phyloP scores from a whole-genome alignment of 768 basidiomycete species.

The Filobasidium wieringae region DNA sequence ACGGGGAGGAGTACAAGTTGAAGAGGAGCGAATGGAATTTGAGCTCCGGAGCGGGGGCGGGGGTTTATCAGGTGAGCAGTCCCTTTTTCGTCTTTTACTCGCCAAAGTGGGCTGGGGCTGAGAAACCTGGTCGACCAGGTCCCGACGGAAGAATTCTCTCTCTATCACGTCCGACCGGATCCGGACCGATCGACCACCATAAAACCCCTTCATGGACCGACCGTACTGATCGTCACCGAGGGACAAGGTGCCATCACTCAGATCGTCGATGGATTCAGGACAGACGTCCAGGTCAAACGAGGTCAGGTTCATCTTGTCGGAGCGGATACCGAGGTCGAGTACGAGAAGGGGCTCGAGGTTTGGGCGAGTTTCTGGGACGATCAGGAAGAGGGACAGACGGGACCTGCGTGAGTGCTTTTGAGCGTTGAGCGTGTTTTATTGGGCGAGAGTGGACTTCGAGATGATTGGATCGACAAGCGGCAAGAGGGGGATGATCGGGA shows the following conservation, averaged over 20 bases:
- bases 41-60: constrained; percentile 7
- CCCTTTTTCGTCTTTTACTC: constrained; percentile 4
- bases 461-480: not conserved
- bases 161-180: constrained; percentile 19
- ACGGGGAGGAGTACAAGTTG: constrained; percentile 12
- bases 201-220: constrained; percentile 21
- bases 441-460: not conserved
- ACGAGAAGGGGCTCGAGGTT: constrained; percentile 16
- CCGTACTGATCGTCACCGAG: constrained; percentile 21
- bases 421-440: no score
- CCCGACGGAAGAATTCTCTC: constrained; percentile 32
- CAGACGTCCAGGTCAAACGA: constrained; percentile 3
- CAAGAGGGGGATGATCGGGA: not conserved
- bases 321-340: constrained; percentile 16
- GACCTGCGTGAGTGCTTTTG: not conserved
- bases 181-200: constrained; percentile 10
- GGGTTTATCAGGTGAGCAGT: constrained; percentile 13
- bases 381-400: constrained; percentile 13
- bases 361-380: constrained; percentile 34
- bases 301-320: constrained; percentile 27
- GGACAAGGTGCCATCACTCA: constrained; percentile 1
- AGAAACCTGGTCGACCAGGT: constrained; percentile 16
- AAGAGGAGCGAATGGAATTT: not conserved
- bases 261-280: not conserved
- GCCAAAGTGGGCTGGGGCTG: no score